These are phyloP conservation scores for Hyparrhenia diplandra DNA, from an alignment of 176 grass and related monocot species.

Conservation along the genomic window DNA sequence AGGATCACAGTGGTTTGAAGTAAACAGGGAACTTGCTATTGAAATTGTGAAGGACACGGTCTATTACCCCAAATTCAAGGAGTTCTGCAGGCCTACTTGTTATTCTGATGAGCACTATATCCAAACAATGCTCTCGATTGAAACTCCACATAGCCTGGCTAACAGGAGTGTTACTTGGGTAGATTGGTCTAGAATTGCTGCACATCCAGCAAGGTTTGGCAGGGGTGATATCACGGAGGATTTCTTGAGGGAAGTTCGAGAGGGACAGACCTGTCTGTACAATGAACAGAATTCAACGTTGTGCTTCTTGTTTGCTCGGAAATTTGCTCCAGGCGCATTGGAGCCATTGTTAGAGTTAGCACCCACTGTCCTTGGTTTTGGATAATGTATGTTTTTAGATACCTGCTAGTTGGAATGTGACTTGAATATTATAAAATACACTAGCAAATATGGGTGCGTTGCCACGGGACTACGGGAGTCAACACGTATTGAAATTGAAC, in stretches of 20 bases:
- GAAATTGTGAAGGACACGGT: conserved; percentile 57
- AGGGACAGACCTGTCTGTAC: conserved; percentile 63
- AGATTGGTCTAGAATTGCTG: conserved; percentile 88
- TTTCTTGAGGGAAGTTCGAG: conserved; percentile 67
- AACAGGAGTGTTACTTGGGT: conserved; percentile 91
- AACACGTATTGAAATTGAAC: too few relatives aligned
- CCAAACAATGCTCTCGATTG: conserved; percentile 83
- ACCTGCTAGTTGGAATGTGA: neutral
- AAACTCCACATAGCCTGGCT: conserved; percentile 61
- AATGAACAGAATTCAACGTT: conserved; percentile 46
- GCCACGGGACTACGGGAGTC: too few relatives aligned
- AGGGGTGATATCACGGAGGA: conserved; percentile 58
- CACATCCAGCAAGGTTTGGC: conserved; percentile 93
- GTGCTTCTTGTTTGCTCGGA: conserved; percentile 88
- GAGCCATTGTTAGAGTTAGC: conserved; percentile 67
- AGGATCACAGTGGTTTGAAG: conserved; percentile 93
- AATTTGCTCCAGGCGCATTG: conserved; percentile 82
- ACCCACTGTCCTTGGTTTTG: conserved; percentile 52
- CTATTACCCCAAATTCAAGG: conserved; percentile 84
- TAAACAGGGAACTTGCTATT: conserved; percentile 58
- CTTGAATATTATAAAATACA: too few relatives aligned
- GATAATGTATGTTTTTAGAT: conserved; percentile 10
- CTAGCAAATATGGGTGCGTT: too few relatives aligned
- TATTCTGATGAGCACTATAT: conserved; percentile 98
- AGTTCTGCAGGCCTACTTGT: conserved; percentile 76